A percentile compares a stretch with the other conserved stretches of the same genome.
These are phyloP conservation scores for Castanospermum australe DNA, from an alignment of 306 rosid species.

Conservation along the genomic window DNA sequence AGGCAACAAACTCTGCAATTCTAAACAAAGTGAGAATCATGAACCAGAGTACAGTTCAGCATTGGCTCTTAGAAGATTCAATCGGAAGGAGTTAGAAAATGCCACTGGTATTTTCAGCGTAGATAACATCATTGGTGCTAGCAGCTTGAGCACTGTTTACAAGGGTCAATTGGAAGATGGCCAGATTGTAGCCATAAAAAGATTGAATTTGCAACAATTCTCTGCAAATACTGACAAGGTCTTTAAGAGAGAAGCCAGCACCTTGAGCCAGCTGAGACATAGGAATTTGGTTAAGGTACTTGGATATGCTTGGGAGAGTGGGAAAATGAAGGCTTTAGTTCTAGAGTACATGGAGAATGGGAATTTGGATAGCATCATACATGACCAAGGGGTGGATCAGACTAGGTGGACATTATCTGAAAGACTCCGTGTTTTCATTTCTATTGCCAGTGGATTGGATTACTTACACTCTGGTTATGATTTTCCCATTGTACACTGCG, in stretches of 20 bases:
- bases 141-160: conserved; percentile 83
- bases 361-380: conserved; percentile 73
- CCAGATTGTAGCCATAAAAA: conserved; percentile 61
- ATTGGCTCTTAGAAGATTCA: conserved; percentile 63
- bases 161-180: conserved; percentile 64
- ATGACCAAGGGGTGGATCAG: conserved; percentile 38
- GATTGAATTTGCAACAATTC: conserved; percentile 66
- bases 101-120: conserved; percentile 62
- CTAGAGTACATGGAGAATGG: conserved; percentile 79
- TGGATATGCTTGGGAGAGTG: conserved; percentile 90
- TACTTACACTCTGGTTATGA: conserved; percentile 78
- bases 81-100: conserved; percentile 53
- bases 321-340: conserved; percentile 78
- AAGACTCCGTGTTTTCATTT: conserved; percentile 50
- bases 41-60: conserved; percentile 34
- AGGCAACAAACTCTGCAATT: neutral
- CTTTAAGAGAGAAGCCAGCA: conserved; percentile 69
- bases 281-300: conserved; percentile 83
- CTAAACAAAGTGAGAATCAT: conserved; percentile 33
- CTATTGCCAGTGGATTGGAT: conserved; percentile 76
- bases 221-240: conserved; percentile 60
- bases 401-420: conserved; percentile 62
- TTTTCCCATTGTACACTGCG: conserved; percentile 82
- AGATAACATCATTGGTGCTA: conserved; percentile 61
- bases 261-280: conserved; percentile 72